Conservation (phyloP, 495 filamentous ascomycete genomes). For the Penicillium salamii region DNA sequence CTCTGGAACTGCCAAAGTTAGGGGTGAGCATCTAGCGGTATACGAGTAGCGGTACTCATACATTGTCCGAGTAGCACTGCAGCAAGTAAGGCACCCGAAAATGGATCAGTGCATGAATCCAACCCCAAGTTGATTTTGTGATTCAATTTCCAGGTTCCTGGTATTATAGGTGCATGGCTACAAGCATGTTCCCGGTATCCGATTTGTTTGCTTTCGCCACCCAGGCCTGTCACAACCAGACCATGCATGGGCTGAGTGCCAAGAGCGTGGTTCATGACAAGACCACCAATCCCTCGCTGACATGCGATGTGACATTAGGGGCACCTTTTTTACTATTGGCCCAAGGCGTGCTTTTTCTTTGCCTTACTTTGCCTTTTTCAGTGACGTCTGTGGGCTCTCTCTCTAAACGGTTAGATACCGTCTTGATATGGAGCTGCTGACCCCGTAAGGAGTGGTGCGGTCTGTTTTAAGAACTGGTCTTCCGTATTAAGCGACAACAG, state of each 20-base stretch:
- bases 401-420: not conserved
- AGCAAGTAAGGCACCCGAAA: not conserved
- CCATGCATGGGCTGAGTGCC: not conserved
- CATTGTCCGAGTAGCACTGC: not conserved
- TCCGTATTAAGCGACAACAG: not conserved
- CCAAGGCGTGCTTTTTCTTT: not conserved
- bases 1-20: not conserved
- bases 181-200: not conserved
- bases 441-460: not conserved
- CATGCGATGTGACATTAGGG: not conserved
- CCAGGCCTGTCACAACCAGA: not conserved
- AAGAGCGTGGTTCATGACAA: not conserved
- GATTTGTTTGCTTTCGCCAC: not conserved
- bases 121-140: not conserved
- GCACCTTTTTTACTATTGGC: not conserved
- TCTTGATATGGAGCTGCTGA: not conserved
- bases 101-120: not conserved
- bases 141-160: not conserved
- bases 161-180: not conserved
- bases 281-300: slow-evolving; percentile 1
- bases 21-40: not conserved
- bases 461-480: not conserved
- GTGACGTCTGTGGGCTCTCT: not conserved
- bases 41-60: too few species aligned
- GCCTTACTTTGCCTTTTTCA: not conserved